These are phyloP conservation scores for Rhododendron henanense DNA, from an alignment of 148 eudicot species.

Conservation along the genomic window DNA sequence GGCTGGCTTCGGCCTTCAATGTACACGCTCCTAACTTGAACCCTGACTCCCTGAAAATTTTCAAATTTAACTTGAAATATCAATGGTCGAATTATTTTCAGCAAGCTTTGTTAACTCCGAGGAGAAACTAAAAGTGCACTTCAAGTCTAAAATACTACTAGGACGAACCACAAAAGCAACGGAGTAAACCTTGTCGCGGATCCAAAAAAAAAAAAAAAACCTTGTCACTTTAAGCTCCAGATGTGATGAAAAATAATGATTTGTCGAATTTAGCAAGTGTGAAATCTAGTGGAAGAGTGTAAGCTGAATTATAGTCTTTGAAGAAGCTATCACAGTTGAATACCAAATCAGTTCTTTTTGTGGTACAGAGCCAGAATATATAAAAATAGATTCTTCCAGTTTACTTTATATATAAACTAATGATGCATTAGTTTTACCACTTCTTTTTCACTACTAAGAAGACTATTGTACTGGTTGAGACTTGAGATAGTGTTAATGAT, in stretches of 20 bases:
- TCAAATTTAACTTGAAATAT: not conserved
- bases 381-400: not conserved
- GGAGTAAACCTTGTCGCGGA: not conserved
- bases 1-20: conserved; percentile 92
- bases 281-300: not conserved
- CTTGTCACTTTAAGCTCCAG: not conserved
- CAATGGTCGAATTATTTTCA: not conserved
- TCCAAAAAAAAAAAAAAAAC: too few relatives aligned
- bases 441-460: not conserved
- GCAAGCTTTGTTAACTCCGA: not conserved
- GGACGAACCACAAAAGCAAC: not conserved
- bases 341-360: not conserved
- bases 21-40: conserved; percentile 95
- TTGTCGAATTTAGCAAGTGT: not conserved
- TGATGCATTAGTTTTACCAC: not conserved
- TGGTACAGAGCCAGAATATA: not conserved
- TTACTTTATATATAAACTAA: too few relatives aligned
- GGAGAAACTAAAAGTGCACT: not conserved
- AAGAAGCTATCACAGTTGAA: not conserved
- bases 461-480: not conserved
- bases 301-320: not conserved
- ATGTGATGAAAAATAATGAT: not conserved
- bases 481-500: not conserved
- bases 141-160: not conserved
- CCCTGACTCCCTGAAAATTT: conserved; percentile 69